phyloP scores from a whole-genome alignment of 2,329 filamentous ascomycete species.

The Tolypocladium pustulatum region DNA sequence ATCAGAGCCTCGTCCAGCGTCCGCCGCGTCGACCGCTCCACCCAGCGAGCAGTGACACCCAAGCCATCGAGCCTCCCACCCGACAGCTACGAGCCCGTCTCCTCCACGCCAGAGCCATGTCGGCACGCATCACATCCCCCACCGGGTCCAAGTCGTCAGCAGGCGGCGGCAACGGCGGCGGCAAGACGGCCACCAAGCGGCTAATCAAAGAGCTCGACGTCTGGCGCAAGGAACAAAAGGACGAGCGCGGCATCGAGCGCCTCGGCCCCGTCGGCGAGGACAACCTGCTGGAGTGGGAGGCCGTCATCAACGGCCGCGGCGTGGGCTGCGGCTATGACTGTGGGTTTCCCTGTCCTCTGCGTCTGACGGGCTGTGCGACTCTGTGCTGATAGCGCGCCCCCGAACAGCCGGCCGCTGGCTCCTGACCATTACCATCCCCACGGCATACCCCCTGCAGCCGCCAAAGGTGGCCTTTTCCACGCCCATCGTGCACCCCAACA shows the following conservation, averaged over 20 bases:
- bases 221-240: conserved; percentile 37
- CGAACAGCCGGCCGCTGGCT: conserved; percentile 64
- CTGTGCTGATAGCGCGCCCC: neutral
- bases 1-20: neutral
- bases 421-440: conserved; percentile 64
- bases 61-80: neutral
- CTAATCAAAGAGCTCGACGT: conserved; percentile 47
- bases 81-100: neutral
- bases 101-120: conserved; percentile 1
- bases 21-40: neutral
- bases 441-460: conserved; percentile 67
- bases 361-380: neutral
- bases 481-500: conserved; percentile 76
- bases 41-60: neutral
- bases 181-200: conserved; percentile 42
- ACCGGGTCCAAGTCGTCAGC: conserved; percentile 12
- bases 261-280: conserved; percentile 43
- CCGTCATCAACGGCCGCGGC: conserved; percentile 48
- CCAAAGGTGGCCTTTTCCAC: conserved; percentile 77
- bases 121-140: conserved; percentile 6
- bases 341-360: conserved; percentile 16
- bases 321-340: conserved; percentile 47
- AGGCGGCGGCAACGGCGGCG: conserved; percentile 2
- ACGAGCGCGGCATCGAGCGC: conserved; percentile 46
- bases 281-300: conserved; percentile 48